These are phyloP conservation scores for Pontederia paniculata DNA, from an alignment of 176 grass and related monocot species.

Conservation along the genomic window DNA sequence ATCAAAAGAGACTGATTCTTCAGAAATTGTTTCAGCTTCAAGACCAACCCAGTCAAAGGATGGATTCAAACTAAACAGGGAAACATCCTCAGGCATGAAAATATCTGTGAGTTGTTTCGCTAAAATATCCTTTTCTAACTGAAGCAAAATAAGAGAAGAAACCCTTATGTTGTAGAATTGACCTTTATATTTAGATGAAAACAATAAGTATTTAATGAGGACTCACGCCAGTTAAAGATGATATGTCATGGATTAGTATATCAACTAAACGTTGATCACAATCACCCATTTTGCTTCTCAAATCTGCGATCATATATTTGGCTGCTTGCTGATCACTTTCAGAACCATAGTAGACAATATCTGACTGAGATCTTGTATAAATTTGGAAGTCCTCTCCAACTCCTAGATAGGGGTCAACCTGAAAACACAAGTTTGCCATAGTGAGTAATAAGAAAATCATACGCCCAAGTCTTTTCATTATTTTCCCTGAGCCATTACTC, in stretches of 20 bases:
- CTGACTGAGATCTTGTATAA: slow-evolving; percentile 48
- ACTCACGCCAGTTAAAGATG: slow-evolving; percentile 54
- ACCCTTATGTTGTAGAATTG: not conserved
- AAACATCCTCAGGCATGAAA: slow-evolving; percentile 76
- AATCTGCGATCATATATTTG: slow-evolving; percentile 47
- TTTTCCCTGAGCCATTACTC: too few relatives aligned
- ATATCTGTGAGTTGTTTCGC: slow-evolving; percentile 44
- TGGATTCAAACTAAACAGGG: slow-evolving; percentile 67
- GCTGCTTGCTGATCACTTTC: slow-evolving; percentile 60
- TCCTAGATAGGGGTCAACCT: slow-evolving; percentile 85
- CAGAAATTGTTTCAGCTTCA: slow-evolving; percentile 48
- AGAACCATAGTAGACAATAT: slow-evolving; percentile 62
- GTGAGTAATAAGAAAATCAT: too few relatives aligned
- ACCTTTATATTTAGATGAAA: not conserved
- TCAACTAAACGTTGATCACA: slow-evolving; percentile 55
- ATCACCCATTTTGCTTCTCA: slow-evolving; percentile 32
- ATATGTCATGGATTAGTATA: slow-evolving; percentile 41
- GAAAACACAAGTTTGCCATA: slow-evolving; percentile 12
- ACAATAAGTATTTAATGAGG: not conserved
- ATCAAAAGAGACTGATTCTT: slow-evolving; percentile 94
- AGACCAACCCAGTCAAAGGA: slow-evolving; percentile 65
- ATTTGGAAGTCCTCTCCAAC: slow-evolving; percentile 87
- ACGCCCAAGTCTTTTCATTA: too few relatives aligned
- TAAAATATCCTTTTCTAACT: slow-evolving; percentile 56
- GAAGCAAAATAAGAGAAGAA: slow-evolving; percentile 20